phyloP scores from a whole-genome alignment of 2,329 filamentous ascomycete species.

The Talaromyces albobiverticillius region DNA sequence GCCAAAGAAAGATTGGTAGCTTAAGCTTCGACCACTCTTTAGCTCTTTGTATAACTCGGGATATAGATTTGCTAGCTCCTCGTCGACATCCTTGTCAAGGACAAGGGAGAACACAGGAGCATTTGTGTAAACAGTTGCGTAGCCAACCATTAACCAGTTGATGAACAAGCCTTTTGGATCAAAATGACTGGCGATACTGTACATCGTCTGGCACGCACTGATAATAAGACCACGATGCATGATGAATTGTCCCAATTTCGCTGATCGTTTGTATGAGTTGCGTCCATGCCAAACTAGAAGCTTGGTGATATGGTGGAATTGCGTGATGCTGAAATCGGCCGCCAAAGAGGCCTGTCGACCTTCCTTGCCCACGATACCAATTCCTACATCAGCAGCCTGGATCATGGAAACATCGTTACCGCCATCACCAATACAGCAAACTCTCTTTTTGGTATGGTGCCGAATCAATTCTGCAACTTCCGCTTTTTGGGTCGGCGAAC shows the following conservation, averaged over 20 bases:
- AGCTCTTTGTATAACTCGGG: constrained; percentile 97
- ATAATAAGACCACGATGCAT: constrained; percentile 97
- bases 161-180: constrained; percentile 93
- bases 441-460: constrained; percentile 85
- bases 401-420: constrained; percentile 99
- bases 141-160: constrained; percentile 95
- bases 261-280: constrained; percentile 93
- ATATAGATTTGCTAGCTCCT: constrained; percentile 88
- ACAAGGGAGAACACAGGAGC: constrained; percentile 89
- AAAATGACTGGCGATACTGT: constrained; percentile 87
- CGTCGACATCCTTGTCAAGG: constrained; percentile 91
- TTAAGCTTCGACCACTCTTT: constrained; percentile 81
- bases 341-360: constrained; percentile 91
- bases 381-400: constrained; percentile 94
- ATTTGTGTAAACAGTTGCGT: constrained; percentile 94
- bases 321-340: constrained; percentile 93
- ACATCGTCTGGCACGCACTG: constrained; percentile 94
- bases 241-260: constrained; percentile 95
- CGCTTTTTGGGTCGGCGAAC: constrained; percentile 94
- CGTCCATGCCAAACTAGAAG: constrained; percentile 98
- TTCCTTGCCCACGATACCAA: constrained; percentile 97
- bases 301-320: constrained; percentile 93
- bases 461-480: constrained; percentile 90
- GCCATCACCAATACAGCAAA: constrained; percentile 96
- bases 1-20: constrained; percentile 91